Base-by-base conservation (phyloP, 371 early-diverging fungal species). In the Nematocida ironsii region DNA sequence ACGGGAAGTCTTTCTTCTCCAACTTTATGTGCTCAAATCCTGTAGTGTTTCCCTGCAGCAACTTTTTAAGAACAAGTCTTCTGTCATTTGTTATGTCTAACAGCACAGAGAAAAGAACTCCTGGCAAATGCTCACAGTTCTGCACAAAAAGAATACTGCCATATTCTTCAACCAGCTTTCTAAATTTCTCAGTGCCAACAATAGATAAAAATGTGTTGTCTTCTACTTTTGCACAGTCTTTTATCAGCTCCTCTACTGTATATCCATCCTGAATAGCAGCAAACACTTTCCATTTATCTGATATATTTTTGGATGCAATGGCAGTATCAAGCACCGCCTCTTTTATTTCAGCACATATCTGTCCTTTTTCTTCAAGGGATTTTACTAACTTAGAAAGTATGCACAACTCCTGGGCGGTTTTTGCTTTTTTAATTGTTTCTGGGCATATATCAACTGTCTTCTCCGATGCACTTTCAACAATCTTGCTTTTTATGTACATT, bases 281-380 rank as follows among this genome's bases (percentile, higher is more conserved):
- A 55, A 42, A 72, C 56, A 72, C 57, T 9, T 55, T 56, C 72
- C 72, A 72, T 33, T 58, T 72, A 58, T 60, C 60, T 58, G 44
- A 6, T 6, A n/a, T 60, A 39, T 6, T 40, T 16, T 16, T n/a
- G 5, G 13, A 9, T n/a, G 25, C 27, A 9, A 2, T 6, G 11
- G 39, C 72, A 56, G 42, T 16, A 9, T n/a, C 13, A n/a, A 44
- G 39, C 60, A 39, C 60, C 13, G 44, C 55, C 60, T 72, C 72
- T 20, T 58, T 9, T 20, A 72, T 40, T 23, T 33, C 40, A 11
- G 11, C 40, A n/a, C 23, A 18, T 48, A 72, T 6, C 56, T 44
- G n/a, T 1, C 58, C 6, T 25, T 45, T 72, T 44, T 72, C 58
- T 40, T 55, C 60, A 39, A 72, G 50, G n/a, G 13, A 20, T 7